A percentile compares a stretch with the other conserved stretches of the same genome.
phyloP scores from a whole-genome alignment of 495 filamentous ascomycete genomes.

The Neurospora terricola region DNA sequence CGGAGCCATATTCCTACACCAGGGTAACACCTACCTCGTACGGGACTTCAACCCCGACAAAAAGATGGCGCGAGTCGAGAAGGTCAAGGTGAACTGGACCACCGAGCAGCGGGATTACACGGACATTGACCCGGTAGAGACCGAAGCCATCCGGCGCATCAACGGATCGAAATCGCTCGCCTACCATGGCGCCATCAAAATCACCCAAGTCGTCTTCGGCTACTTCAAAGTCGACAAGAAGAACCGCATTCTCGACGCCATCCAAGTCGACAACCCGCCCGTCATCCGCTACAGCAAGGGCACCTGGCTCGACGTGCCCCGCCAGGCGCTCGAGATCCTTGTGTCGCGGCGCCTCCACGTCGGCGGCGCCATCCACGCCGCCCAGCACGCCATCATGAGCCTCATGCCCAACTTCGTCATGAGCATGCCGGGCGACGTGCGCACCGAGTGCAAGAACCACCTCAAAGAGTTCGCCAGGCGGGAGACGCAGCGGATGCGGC shows the following conservation, averaged over 20 bases:
- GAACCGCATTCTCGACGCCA: constrained; percentile 74
- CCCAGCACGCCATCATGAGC: constrained; percentile 80
- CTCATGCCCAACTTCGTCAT: constrained; percentile 87
- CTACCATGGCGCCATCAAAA: constrained; percentile 75
- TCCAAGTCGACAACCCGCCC: constrained; percentile 87
- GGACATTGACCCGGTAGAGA: constrained; percentile 84
- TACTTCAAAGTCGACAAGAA: constrained; percentile 90
- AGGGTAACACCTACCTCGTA: constrained; percentile 85
- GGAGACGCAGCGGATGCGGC: constrained; percentile 58
- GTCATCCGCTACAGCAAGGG: constrained; percentile 76
- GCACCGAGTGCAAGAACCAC: constrained; percentile 82
- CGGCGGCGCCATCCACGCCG: constrained; percentile 86
- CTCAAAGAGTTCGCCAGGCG: constrained; percentile 67
- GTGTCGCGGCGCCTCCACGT: constrained; percentile 61
- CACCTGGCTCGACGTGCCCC: constrained; percentile 93
- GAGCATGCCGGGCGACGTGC: constrained; percentile 72
- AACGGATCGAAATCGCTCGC: constrained; percentile 41
- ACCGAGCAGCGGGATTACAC: constrained; percentile 91
- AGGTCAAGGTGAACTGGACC: constrained; percentile 91
- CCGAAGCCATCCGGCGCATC: constrained; percentile 68
- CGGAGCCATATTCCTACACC: constrained; percentile 94
- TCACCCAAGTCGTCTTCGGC: constrained; percentile 80
- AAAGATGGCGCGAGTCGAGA: constrained; percentile 57
- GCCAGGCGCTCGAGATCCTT: constrained; percentile 67
- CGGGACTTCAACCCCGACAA: constrained; percentile 75